Base-by-base conservation (phyloP, 164 flowering plant genomes). In the Santalum album region DNA sequence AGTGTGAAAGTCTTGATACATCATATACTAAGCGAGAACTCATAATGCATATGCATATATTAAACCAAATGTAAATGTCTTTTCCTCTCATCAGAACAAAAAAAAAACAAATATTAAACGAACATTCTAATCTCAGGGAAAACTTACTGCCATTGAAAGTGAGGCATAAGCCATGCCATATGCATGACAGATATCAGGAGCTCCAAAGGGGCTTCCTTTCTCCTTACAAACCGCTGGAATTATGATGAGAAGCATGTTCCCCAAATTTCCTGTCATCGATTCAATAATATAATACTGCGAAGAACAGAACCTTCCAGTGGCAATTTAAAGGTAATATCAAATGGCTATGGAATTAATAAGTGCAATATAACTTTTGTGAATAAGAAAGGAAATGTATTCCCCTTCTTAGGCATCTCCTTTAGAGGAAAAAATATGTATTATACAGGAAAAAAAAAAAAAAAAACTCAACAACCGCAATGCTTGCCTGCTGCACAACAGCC, bases 401-500 rank as follows among this genome's bases (percentile, higher is more conserved):
- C 7, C 36, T 32, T 32, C 36, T 32, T 32, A 7, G 12, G n/a
- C n/a, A n/a, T 29, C 9, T 29, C 34, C 34, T 29, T 29, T 29
- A 3, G 34, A 29, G 34, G 34, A 29, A 29, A 29, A 9, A 29
- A 29, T 29, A 3, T 29, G 4, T 3, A 29, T 29, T 29, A 9
- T 29, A n/a, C n/a, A n/a, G n/a, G n/a, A n/a, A n/a, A n/a, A n/a
- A n/a, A n/a, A n/a, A n/a, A n/a, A n/a, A n/a, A n/a, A n/a, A n/a
- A n/a, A n/a, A n/a, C n/a, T n/a, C n/a, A n/a, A n/a, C n/a, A n/a
- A n/a, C n/a, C n/a, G 16, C 9, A 15, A 17, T 42, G 45, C 45
- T 44, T 73, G 82, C 97, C 97, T 52, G 87, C 90, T 57, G 96
- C 78, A 68, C 87, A 78, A 62, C 83, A 81, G 29, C 90, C 90